These are phyloP conservation scores for Penicillium pulvis DNA, from an alignment of 495 filamentous ascomycete species.

Conservation along the genomic window DNA sequence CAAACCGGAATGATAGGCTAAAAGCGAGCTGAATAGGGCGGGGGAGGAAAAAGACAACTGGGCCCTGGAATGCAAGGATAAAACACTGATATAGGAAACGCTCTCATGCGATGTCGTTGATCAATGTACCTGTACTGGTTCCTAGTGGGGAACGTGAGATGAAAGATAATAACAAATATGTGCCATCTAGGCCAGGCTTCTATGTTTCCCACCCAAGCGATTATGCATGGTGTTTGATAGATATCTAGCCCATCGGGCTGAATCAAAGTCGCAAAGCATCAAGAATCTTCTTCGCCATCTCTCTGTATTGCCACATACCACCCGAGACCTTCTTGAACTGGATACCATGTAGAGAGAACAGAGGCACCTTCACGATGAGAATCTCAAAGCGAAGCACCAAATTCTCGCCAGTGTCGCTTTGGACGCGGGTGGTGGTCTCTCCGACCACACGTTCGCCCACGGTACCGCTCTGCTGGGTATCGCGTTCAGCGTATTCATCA, in stretches of 20 bases:
- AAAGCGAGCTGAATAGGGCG: slow-evolving; percentile 1
- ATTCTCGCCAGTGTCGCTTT: slow-evolving; percentile 78
- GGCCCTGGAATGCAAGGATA: slow-evolving; percentile 21
- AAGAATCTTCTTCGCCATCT: slow-evolving; percentile 94
- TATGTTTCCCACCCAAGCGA: slow-evolving; percentile 5
- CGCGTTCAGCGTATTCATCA: slow-evolving; percentile 63
- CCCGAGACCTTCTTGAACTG: slow-evolving; percentile 98
- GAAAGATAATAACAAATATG: slow-evolving; percentile 13
- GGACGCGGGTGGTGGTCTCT: slow-evolving; percentile 83
- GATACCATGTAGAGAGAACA: slow-evolving; percentile 90
- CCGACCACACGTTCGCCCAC: slow-evolving; percentile 60
- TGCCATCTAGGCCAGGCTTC: slow-evolving; percentile 6
- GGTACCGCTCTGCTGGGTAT: slow-evolving; percentile 31
- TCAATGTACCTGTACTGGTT: slow-evolving; percentile 18
- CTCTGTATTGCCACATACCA: slow-evolving; percentile 97
- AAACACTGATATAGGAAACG: slow-evolving; percentile 23
- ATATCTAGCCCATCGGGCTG: background rate
- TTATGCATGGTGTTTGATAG: background rate
- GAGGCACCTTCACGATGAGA: slow-evolving; percentile 94
- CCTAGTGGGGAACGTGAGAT: slow-evolving; percentile 6
- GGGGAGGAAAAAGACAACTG: slow-evolving; percentile 13
- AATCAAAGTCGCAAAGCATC: slow-evolving; percentile 76
- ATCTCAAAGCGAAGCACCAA: slow-evolving; percentile 92
- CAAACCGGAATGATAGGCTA: slow-evolving; percentile 10
- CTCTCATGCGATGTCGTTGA: slow-evolving; percentile 38